Percentiles rank a stretch among this genome's conserved stretches.
These are phyloP conservation scores for Coleophoma eucalyptorum DNA, from an alignment of 2,329 filamentous ascomycete species.

Conservation along the genomic window DNA sequence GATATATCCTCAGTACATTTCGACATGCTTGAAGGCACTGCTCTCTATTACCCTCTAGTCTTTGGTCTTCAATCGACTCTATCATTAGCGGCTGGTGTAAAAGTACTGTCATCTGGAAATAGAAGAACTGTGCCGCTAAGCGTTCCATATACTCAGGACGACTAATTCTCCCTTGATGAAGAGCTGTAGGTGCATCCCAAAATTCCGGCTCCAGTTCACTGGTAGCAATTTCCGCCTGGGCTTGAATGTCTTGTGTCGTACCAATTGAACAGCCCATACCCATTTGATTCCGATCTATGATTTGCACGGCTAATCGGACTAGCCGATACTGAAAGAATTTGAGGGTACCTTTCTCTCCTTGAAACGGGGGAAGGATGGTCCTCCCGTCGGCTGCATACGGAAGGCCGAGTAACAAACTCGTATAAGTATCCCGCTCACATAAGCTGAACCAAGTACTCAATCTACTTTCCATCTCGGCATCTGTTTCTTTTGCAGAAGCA, in stretches of 20 bases:
- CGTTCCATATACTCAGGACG: slow-evolving; percentile 19
- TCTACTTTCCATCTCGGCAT: slow-evolving; percentile 5
- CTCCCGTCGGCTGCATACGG: slow-evolving; percentile 32
- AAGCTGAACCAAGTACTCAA: slow-evolving; percentile 26
- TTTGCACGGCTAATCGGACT: slow-evolving; percentile 22
- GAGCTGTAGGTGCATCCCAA: slow-evolving; percentile 26
- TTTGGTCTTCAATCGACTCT: slow-evolving; percentile 30
- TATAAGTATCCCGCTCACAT: slow-evolving; percentile 44
- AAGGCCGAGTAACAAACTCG: slow-evolving; percentile 48
- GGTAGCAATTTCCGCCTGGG: slow-evolving; percentile 30
- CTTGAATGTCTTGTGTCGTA: slow-evolving; percentile 34
- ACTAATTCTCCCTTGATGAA: slow-evolving; percentile 2
- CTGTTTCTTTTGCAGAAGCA: slow-evolving; percentile 14
- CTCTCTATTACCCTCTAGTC: slow-evolving; percentile 33
- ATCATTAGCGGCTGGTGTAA: slow-evolving; percentile 44
- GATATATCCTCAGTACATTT: slow-evolving; percentile 33
- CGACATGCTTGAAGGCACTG: slow-evolving; percentile 37
- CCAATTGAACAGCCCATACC: slow-evolving; percentile 30
- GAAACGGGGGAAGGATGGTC: not conserved
- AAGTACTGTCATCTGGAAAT: slow-evolving; percentile 32
- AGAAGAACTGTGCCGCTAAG: slow-evolving; percentile 34
- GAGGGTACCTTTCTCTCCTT: not conserved
- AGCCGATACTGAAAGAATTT: slow-evolving; percentile 7
- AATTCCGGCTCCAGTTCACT: slow-evolving; percentile 26
- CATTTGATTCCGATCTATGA: slow-evolving; percentile 36